A percentile compares a stretch with the other conserved stretches of the same genome.
Conservation (phyloP, 2,329 filamentous ascomycete genomes). For the Bretziella fagacearum region DNA sequence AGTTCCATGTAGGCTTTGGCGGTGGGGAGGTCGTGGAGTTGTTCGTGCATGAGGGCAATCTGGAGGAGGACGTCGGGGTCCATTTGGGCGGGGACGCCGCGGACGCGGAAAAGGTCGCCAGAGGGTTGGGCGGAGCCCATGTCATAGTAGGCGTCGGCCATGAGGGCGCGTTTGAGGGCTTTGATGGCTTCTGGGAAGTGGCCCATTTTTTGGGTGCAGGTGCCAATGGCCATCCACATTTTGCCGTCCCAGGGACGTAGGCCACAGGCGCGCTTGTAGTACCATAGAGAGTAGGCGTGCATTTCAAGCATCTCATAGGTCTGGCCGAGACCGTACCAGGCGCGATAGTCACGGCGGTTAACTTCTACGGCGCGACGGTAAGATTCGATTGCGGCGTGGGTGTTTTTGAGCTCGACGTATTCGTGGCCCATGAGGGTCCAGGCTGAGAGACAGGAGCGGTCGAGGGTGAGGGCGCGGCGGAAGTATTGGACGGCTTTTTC, state of each 20-base stretch:
- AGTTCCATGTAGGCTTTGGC: conserved; percentile 92
- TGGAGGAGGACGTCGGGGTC: conserved; percentile 84
- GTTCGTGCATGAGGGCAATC: conserved; percentile 79
- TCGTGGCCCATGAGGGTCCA: conserved; percentile 99
- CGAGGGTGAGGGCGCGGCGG: conserved; percentile 74
- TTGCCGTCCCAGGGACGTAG: conserved; percentile 93
- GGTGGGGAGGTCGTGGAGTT: conserved; percentile 58
- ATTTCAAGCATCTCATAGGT: conserved; percentile 97
- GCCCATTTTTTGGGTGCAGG: conserved; percentile 79
- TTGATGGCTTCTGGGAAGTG: conserved; percentile 83
- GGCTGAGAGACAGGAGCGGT: conserved; percentile 77
- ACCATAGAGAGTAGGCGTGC: conserved; percentile 93
- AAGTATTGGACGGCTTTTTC: conserved; percentile 99
- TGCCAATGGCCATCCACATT: conserved; percentile 95
- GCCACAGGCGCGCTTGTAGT: conserved; percentile 89
- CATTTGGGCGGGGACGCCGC: conserved; percentile 41
- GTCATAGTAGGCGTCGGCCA: conserved; percentile 77
- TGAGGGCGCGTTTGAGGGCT: conserved; percentile 77
- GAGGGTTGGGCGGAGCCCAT: conserved; percentile 28
- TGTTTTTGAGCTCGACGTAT: conserved; percentile 97
- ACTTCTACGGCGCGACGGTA: conserved; percentile 91
- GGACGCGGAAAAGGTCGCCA: conserved; percentile 30
- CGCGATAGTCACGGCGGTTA: conserved; percentile 88
- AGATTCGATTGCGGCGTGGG: conserved; percentile 90
- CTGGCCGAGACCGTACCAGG: conserved; percentile 94